Conservation (phyloP, 257 asterid genomes). For the Mentha longifolia region DNA sequence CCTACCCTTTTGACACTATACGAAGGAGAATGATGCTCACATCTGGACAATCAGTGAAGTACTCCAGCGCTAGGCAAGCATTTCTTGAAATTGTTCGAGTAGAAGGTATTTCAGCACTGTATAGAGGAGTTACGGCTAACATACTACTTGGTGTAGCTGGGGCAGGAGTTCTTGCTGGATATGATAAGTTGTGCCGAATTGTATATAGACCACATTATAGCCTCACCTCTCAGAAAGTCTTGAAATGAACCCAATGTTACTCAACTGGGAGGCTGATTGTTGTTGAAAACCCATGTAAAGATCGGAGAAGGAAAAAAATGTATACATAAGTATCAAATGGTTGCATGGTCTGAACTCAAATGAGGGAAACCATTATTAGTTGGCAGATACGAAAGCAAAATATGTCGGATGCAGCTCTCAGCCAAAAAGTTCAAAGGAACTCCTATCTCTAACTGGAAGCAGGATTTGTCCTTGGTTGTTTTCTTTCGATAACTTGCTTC, state of each 20-base stretch:
- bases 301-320: slow-evolving; percentile 3
- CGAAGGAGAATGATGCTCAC: slow-evolving; percentile 98
- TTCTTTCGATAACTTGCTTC: slow-evolving; percentile 7
- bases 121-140: slow-evolving; percentile 87
- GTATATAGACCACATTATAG: slow-evolving; percentile 56
- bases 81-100: slow-evolving; percentile 62
- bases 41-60: slow-evolving; percentile 82
- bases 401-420: slow-evolving; percentile 12
- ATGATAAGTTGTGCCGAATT: slow-evolving; percentile 72
- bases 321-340: slow-evolving; percentile 11
- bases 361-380: slow-evolving; percentile 1
- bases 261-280: slow-evolving; percentile 9
- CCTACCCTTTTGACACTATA: slow-evolving; percentile 92
- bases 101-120: slow-evolving; percentile 75
- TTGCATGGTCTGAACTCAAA: slow-evolving; percentile 8
- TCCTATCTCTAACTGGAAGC: slow-evolving; percentile 26
- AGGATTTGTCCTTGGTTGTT: slow-evolving; percentile 14
- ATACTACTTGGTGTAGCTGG: slow-evolving; percentile 93
- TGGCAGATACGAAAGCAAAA: slow-evolving; percentile 11
- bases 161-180: slow-evolving; percentile 98
- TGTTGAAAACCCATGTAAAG: slow-evolving; percentile 25
- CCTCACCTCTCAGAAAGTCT: slow-evolving; percentile 60
- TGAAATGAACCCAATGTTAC: slow-evolving; percentile 41
- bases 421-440: slow-evolving; percentile 5
- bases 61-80: slow-evolving; percentile 67